phyloP scores from a whole-genome alignment of 768 basidiomycete species.

The Serendipita sp. region DNA sequence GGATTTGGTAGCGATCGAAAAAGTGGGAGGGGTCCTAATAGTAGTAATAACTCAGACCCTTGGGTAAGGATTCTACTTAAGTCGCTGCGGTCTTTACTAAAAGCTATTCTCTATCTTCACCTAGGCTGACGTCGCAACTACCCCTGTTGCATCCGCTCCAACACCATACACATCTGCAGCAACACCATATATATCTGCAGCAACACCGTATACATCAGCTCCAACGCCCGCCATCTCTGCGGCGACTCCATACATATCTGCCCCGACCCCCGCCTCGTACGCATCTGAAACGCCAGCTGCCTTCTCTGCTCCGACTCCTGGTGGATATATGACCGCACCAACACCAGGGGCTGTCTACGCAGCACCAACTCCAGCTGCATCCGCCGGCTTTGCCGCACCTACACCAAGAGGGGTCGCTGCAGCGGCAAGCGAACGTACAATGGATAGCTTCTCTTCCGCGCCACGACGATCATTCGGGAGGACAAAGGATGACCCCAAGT shows the following conservation, averaged over 20 bases:
- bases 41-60: conserved; percentile 15
- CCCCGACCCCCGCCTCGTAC: conserved; percentile 11
- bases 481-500: neutral
- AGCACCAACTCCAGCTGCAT: neutral
- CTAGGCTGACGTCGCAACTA: conserved; percentile 17
- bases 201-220: conserved; percentile 24
- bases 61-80: conserved; percentile 11
- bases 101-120: neutral
- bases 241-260: conserved; percentile 21
- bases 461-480: neutral
- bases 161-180: neutral
- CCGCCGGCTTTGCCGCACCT: neutral
- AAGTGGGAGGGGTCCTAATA: conserved; percentile 15
- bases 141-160: conserved; percentile 9
- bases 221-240: conserved; percentile 35
- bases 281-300: conserved; percentile 24
- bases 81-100: neutral
- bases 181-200: conserved; percentile 14
- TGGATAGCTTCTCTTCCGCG: neutral
- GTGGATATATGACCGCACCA: conserved; percentile 12
- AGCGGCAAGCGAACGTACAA: neutral
- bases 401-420: neutral
- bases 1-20: neutral
- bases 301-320: conserved; percentile 26
- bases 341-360: neutral